Evolutionary conservation across 2,329 filamentous ascomycete genomes (phyloP).

Genomic region (Neopestalotiopsis sp.): DNA sequence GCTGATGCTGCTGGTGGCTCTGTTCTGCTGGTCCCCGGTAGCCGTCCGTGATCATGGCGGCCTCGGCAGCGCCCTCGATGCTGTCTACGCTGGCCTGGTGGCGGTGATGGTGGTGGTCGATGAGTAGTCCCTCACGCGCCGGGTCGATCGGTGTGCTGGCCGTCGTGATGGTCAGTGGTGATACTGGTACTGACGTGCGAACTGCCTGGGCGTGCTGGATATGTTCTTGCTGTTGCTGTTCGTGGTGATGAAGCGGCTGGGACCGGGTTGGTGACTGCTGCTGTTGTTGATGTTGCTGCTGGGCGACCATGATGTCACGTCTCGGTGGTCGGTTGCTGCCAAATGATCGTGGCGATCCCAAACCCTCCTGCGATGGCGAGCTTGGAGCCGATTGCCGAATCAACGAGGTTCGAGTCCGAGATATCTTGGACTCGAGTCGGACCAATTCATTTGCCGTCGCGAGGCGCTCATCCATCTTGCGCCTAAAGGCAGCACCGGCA

Average conservation of each 20-base stretch:
- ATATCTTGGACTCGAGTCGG: slow-evolving; percentile 31
- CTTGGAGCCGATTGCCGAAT: neutral
- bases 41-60: slow-evolving; percentile 38
- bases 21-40: slow-evolving; percentile 26
- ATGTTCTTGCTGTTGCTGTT: neutral
- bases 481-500: slow-evolving; percentile 35
- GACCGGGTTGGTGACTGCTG: slow-evolving; percentile 19
- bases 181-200: slow-evolving; percentile 25
- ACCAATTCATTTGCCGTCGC: slow-evolving; percentile 30
- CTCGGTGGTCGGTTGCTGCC: slow-evolving; percentile 1
- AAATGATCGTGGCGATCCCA: slow-evolving; percentile 10
- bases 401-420: slow-evolving; percentile 25
- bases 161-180: slow-evolving; percentile 24
- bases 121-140: slow-evolving; percentile 24
- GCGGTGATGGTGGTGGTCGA: slow-evolving; percentile 17
- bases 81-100: neutral
- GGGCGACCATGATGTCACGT: neutral
- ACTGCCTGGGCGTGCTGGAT: neutral
- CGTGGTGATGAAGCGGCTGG: neutral
- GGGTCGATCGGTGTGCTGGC: slow-evolving; percentile 12
- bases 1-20: no score
- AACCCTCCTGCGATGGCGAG: slow-evolving; percentile 16
- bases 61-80: slow-evolving; percentile 31
- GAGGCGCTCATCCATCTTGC: slow-evolving; percentile 31
- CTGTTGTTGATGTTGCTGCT: neutral